Conservation (phyloP, 2,329 filamentous ascomycete species). For the Capronia americana region DNA sequence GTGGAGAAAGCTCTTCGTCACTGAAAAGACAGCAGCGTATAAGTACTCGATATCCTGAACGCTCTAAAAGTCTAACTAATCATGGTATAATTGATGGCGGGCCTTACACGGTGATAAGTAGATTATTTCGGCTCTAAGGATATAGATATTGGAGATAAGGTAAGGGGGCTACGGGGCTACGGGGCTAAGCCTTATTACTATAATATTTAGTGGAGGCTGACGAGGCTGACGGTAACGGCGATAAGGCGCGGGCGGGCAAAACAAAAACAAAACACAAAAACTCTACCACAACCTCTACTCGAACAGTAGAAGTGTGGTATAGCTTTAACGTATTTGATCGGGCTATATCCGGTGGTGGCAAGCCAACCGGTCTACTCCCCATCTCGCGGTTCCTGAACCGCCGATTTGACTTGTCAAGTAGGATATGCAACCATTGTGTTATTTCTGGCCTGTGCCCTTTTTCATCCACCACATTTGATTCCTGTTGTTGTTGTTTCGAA, state of each 20-base stretch:
- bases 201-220: no score
- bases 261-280: neutral
- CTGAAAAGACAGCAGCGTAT: no score
- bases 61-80: neutral
- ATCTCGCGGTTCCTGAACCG: neutral
- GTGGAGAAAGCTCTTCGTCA: no score
- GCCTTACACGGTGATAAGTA: neutral
- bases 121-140: no score
- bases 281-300: neutral
- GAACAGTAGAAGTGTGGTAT: neutral
- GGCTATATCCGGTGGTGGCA: neutral
- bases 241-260: neutral
- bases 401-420: constrained; percentile 2
- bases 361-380: constrained; percentile 1
- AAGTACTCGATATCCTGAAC: no score
- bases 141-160: no score
- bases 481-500: neutral
- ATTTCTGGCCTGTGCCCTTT: neutral
- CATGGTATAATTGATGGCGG: neutral
- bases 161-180: no score
- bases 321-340: neutral
- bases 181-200: no score
- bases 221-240: no score
- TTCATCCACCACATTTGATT: neutral
- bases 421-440: neutral